Evolutionary conservation across 129 eudicot species (phyloP), one percentile per base, ranked within the genome.

Genomic region (Helianthus annuus): DNA sequence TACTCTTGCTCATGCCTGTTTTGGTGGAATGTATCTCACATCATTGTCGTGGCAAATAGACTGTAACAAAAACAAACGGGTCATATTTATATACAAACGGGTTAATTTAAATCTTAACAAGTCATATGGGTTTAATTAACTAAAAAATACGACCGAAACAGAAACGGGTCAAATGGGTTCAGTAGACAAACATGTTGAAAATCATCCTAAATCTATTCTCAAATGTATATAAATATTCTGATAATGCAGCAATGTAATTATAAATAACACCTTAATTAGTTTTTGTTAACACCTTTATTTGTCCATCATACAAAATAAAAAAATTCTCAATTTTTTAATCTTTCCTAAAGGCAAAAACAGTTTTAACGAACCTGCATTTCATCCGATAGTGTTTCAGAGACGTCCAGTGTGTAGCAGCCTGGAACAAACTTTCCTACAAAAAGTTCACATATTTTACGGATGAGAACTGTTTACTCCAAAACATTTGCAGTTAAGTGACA

Each of bases 331-430:
- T 2, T 29, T 32, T 7, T 60, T 14, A 3, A 13, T 12, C 2
- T 72, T 11, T 1, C 7, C 2, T 57, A 63, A 74, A 39, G 32
- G 12, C 55, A 54, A 63, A 51, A 36, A 6, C 15, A 15, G 10
- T 39, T 60, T 36, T 79, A 40, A 72, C 66, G 22, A 22, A 92
- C 98, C 96, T 79, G 88, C 77, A 89, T 61, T 63, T 94, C 98
- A 49, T 87, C 91, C 1, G 95, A 77, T 34, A 94, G 96, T 77
- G 80, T 83, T 72, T 94, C 98, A 61, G 98, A 94, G 72, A 94
- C 98, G 9, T 92, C 93, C 45, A 94, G 88, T 11, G 98, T 90
- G 81, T 94, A 94, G 80, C 97, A 90, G 19, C 98, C 97, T 32
- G 98, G 98, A 52, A 71, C 91, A 78, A 71, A 83, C 55, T 75